These are phyloP conservation scores for Solanum chacoense DNA, from an alignment of 305 asterid species.

Conservation along the genomic window DNA sequence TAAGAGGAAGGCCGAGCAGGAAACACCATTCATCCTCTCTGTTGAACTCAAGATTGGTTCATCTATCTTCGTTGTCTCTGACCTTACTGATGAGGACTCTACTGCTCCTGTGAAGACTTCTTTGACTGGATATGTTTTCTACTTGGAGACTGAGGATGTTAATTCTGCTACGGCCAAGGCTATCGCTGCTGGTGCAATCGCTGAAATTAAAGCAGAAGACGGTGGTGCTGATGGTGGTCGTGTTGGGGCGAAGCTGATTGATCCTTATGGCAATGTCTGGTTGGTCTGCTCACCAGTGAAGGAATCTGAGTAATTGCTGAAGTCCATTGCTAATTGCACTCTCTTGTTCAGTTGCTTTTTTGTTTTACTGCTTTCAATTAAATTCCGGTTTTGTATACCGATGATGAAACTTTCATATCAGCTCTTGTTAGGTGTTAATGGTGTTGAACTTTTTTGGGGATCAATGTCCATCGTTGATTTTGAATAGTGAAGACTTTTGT, in stretches of 20 bases:
- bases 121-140: slow-evolving; percentile 25
- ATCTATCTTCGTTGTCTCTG: slow-evolving; percentile 42
- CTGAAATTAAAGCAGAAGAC: slow-evolving; percentile 31
- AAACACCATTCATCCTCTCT: slow-evolving; percentile 46
- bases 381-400: neutral
- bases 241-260: slow-evolving; percentile 46
- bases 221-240: slow-evolving; percentile 32
- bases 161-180: slow-evolving; percentile 56
- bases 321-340: neutral
- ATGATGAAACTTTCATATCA: neutral
- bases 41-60: slow-evolving; percentile 76
- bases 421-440: neutral
- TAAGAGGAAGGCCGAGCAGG: slow-evolving; percentile 89
- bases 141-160: slow-evolving; percentile 54
- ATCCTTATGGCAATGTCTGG: slow-evolving; percentile 77
- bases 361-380: neutral
- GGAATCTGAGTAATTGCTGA: slow-evolving; percentile 11
- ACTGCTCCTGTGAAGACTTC: slow-evolving; percentile 29
- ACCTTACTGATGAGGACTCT: slow-evolving; percentile 38
- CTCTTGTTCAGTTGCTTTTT: neutral
- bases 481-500: neutral
- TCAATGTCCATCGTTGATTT: neutral
- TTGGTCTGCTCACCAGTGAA: slow-evolving; percentile 36
- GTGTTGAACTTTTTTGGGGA: neutral
- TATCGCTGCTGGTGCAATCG: slow-evolving; percentile 46